phyloP scores from a whole-genome alignment of 768 basidiomycete species.

The Leccinum barrowsii region DNA sequence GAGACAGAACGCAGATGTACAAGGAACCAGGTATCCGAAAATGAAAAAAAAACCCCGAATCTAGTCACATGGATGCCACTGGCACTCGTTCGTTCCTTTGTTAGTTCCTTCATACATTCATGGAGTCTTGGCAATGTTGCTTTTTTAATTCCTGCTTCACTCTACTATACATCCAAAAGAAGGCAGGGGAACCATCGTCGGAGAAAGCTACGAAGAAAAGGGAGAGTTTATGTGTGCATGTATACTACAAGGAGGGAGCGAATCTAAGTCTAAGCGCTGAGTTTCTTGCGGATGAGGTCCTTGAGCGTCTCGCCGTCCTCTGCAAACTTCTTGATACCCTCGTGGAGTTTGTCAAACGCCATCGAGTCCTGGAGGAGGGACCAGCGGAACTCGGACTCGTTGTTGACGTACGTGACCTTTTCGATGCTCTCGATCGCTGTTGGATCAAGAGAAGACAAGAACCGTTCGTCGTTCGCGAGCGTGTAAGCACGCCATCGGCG shows the following conservation, averaged over 20 bases:
- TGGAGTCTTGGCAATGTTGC: neutral
- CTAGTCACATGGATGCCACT: too few species aligned
- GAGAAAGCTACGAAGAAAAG: neutral
- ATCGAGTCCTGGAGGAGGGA: slow-evolving; percentile 86
- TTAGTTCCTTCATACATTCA: neutral
- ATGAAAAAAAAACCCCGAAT: too few species aligned
- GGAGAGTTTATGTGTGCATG: neutral
- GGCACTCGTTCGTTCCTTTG: neutral
- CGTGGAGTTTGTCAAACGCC: slow-evolving; percentile 99
- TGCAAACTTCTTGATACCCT: slow-evolving; percentile 98
- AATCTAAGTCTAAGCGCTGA: slow-evolving; percentile 27
- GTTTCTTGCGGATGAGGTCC: slow-evolving; percentile 67
- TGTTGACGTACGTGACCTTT: slow-evolving; percentile 84
- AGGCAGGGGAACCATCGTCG: neutral
- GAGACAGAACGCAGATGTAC: neutral
- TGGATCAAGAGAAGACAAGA: neutral
- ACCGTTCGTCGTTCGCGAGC: neutral
- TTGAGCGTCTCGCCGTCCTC: slow-evolving; percentile 93
- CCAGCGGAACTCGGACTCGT: slow-evolving; percentile 98
- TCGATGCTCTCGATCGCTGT: slow-evolving; percentile 43
- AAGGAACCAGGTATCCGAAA: too few species aligned
- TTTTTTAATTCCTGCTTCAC: neutral
- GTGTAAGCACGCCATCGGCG: neutral
- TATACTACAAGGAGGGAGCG: neutral
- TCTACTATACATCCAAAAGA: neutral